phyloP scores from a whole-genome alignment of 257 asterid genomes.

The Solanum chmielewskii region DNA sequence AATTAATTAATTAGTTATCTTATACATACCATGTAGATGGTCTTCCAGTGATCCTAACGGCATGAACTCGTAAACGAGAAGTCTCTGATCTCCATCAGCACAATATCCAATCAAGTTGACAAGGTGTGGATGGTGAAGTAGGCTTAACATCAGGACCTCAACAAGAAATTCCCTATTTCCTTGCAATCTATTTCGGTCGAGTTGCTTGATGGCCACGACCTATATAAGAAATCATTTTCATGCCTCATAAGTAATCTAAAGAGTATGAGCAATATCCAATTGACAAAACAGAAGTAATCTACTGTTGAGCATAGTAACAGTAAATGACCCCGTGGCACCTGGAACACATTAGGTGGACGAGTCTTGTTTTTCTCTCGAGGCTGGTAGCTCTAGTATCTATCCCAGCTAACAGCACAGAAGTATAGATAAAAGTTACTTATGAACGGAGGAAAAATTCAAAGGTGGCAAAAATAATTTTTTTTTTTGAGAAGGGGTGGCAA shows the following conservation, averaged over 20 bases:
- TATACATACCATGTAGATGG: conserved; percentile 55
- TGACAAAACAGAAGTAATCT: neutral
- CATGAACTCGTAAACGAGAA: conserved; percentile 78
- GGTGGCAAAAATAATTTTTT: too few species aligned
- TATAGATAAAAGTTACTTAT: neutral
- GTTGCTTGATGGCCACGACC: conserved; percentile 80
- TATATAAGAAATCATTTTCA: conserved; percentile 4
- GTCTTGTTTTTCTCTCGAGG: neutral
- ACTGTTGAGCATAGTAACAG: neutral
- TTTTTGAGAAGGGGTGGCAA: too few species aligned
- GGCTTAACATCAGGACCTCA: conserved; percentile 72
- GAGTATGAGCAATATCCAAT: neutral
- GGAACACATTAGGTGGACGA: neutral
- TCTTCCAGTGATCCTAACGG: conserved; percentile 79
- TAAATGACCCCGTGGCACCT: neutral
- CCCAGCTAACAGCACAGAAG: neutral
- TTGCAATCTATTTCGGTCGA: conserved; percentile 72
- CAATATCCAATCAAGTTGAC: conserved; percentile 79
- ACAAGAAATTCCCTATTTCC: conserved; percentile 79
- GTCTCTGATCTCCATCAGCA: conserved; percentile 86
- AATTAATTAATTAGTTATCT: neutral
- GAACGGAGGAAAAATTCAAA: too few species aligned
- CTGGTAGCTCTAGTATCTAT: neutral
- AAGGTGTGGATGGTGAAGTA: conserved; percentile 72
- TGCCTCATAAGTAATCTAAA: neutral